Base-by-base conservation (phyloP, 169 alveolate species). In the Amoebophrya sp. region DNA sequence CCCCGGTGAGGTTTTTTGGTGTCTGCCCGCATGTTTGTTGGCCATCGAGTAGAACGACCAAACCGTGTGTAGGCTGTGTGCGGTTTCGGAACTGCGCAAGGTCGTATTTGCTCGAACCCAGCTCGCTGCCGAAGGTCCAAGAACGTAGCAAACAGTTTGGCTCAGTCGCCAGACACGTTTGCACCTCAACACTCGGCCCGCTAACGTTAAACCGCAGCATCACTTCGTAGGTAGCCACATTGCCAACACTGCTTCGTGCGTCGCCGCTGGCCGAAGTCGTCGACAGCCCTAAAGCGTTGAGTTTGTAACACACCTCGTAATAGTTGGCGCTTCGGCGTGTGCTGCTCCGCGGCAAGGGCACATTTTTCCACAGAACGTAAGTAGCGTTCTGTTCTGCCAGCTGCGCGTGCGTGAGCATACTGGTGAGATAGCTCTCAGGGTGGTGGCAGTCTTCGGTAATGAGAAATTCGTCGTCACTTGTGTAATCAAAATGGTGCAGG, bases 241-340 rank as follows among this genome's bases (percentile, higher is more conserved):
- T n/a, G n/a, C n/a, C n/a, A n/a, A n/a, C n/a, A n/a, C n/a, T n/a
- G n/a, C n/a, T n/a, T 18, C 36, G 36, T 10, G 39, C n/a, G 2
- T 6, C 26, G 33, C 83, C n/a, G 83, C 83, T 65, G 3, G 33
- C 12, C 83, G 26, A 18, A 18, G 0, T 29, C 36, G 12, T 26
- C n/a, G n/a, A n/a, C n/a, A n/a, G n/a, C n/a, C n/a, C n/a, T n/a
- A n/a, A n/a, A n/a, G n/a, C n/a, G 83, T 65, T 65, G 39, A 65
- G 83, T 36, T 65, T 65, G 83, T 65, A 65, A 36, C 83, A 65
- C 38, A 65, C 83, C 83, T 65, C 83, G 83, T 65, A 65, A 36
- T 65, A 65, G 83, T 65, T 65, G 3, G 18, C 38, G 2, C 33
- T 65, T 65, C n/a, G 10, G 33, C 83, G 83, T 1, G 83, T 65